A percentile compares a stretch with the other conserved stretches of the same genome.
These are phyloP conservation scores for Dimocarpus longan DNA, from an alignment of 345 rosid genomes.

Conservation along the genomic window DNA sequence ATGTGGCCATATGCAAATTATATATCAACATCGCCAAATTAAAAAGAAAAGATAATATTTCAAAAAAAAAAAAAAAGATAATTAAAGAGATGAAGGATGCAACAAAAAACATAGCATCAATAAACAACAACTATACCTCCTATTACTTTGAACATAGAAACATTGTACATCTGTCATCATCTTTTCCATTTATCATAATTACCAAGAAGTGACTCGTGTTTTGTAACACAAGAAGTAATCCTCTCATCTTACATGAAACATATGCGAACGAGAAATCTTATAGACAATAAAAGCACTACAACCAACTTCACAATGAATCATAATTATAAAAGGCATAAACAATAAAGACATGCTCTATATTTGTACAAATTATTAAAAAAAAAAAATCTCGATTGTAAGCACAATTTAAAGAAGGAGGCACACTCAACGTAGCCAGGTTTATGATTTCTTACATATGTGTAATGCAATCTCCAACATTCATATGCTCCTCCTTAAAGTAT, in stretches of 20 bases:
- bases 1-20: too few species aligned
- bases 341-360: slow-evolving; percentile 13
- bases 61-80: too few species aligned
- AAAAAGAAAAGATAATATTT: background rate
- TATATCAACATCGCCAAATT: too few species aligned
- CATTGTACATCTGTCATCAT: slow-evolving; percentile 83
- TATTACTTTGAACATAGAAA: slow-evolving; percentile 92
- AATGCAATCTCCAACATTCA: slow-evolving; percentile 88
- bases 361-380: background rate
- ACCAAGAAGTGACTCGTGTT: slow-evolving; percentile 6
- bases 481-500: slow-evolving; percentile 69
- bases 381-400: background rate
- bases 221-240: slow-evolving; percentile 1
- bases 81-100: background rate
- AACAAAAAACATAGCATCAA: background rate
- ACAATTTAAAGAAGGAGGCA: background rate
- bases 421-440: background rate
- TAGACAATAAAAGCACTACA: background rate
- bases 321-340: background rate
- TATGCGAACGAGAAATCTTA: background rate
- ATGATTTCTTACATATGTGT: slow-evolving; percentile 69
- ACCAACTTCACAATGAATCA: background rate
- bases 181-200: slow-evolving; percentile 28
- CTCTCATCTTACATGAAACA: background rate
- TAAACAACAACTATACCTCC: slow-evolving; percentile 49